A percentile compares a stretch with the other conserved stretches of the same genome.
phyloP scores from a whole-genome alignment of 805 yeast species.

The Wickerhamomyces bovis region DNA sequence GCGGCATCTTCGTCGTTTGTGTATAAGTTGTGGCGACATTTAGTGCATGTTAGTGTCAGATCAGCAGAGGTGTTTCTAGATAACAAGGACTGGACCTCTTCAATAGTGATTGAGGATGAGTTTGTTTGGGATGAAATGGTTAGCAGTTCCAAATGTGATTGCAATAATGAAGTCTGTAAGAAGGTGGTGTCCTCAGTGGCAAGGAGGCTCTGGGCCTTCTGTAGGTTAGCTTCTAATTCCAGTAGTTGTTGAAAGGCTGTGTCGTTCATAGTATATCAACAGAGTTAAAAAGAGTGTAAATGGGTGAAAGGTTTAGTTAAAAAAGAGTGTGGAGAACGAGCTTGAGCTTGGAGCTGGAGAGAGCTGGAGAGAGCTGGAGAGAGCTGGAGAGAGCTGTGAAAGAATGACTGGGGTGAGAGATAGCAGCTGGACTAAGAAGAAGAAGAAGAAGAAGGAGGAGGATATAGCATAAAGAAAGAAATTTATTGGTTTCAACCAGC shows the following conservation, averaged over 20 bases:
- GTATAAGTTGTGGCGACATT: constrained; percentile 23
- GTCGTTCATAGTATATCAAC: constrained; percentile 13
- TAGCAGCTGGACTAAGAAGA: background rate
- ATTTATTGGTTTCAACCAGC: too few relatives aligned
- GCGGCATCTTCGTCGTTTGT: constrained; percentile 20
- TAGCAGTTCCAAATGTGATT: constrained; percentile 10
- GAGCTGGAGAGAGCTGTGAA: background rate
- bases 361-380: background rate
- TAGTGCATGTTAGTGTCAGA: constrained; percentile 19
- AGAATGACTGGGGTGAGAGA: background rate
- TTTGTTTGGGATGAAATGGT: constrained; percentile 2
- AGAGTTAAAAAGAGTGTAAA: background rate
- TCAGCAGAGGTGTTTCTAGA: constrained; percentile 20
- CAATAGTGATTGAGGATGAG: constrained; percentile 24
- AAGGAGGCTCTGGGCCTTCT: constrained; percentile 1
- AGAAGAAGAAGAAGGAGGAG: background rate
- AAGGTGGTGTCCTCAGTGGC: background rate
- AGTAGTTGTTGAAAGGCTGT: constrained; percentile 16
- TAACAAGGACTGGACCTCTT: constrained; percentile 19
- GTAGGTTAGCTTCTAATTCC: constrained; percentile 12
- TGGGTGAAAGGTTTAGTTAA: background rate
- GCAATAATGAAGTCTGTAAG: background rate
- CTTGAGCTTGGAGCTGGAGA: background rate
- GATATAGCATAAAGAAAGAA: too few relatives aligned
- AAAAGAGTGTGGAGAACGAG: background rate